Evolutionary conservation across 306 rosid genomes (phyloP), one percentile per base, ranked within the genome.

Genomic region (Vigna reflexopilosa): DNA sequence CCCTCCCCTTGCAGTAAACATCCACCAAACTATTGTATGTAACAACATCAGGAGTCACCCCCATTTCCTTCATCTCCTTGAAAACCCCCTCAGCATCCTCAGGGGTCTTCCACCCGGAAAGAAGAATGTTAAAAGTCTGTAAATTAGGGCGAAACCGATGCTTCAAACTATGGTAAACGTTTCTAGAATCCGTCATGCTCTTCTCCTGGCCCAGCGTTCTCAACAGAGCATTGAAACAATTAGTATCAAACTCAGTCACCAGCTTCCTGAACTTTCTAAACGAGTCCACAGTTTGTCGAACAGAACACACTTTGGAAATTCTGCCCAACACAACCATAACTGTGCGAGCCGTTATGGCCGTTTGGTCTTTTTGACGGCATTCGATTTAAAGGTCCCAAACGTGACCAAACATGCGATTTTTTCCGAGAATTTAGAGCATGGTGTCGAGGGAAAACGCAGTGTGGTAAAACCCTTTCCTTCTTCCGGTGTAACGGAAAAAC

Each of bases 131-230:
- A 76, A 89, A 94, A 40, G 98, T 94, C 6, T 87, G 93, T 86
- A 92, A 77, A 80, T 88, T 88, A 0, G 97, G 93, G 8, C 71
- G 85, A 78, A 90, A 94, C 15, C 48, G 59, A 32, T 82, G 82
- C 91, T 92, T 95, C 85, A 95, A 83, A 77, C 85, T 74, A 64
- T 89, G 97, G 77, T 95, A 95, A n/a, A 92, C 96, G 40, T 95
- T 95, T 68, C 97, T 89, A 1, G 93, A 98, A 83, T 92, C 98
- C 4, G 67, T 52, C 98, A 95, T 95, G 56, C 97, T 95, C 90
- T 90, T 95, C 88, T 90, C 98, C 69, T 92, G 97, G 74, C 98
- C 90, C 56, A 95, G 52, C 2, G 97, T 89, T 77, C 97, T 92
- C 83, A 95, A 81, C 90, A 95, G 55, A 0, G 93, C 93, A 75